Evolutionary conservation across 1,139 yeast genomes (phyloP), one percentile per base, ranked within the genome.

Genomic region (Debaryomyces sp.): DNA sequence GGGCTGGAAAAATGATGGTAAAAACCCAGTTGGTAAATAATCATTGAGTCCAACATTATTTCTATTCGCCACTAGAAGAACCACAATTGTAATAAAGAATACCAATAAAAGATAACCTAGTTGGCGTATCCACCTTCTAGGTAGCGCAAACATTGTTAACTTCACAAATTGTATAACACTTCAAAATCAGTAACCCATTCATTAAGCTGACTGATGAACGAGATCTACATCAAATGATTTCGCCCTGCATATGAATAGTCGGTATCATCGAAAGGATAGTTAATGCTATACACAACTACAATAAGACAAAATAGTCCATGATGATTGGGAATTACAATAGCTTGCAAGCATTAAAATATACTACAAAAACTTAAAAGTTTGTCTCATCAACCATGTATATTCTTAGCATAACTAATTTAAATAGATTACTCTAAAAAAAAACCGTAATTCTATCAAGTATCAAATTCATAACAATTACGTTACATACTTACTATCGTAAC

Each of bases 1-100:
- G 6, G 78, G 79, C 53, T 73, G 77, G 59, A 74, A 73, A 56
- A 68, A 75, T 12, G 67, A 56, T 1, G 78, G 78, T 4, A 73
- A 63, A 34, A 69, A 52, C 34, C 63, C 60, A 18, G 56, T 53
- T 1, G 75, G 75, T 15, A 73, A 51, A 47, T 62, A 64, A 27
- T 65, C 62, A 41, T 67, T 60, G 24, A 72, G 58, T 4, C 71
- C 67, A 33, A 64, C 58, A 29, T 70, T 57, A 23, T 65, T 64
- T 37, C 66, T 62, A 54, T 73, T 67, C 18, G 78, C 78, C 13
- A 70, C 33, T 9, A 70, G 54, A 26, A 71, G 50, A 18, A 72
- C 53, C 3, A 60, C 26, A 2, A 57, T 46, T 1, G 66, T 62
- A 4, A 63, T 24, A 12, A 52, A 38, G 8, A 66, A 44, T 6